A percentile compares a stretch with the other conserved stretches of the same genome.
Conservation (phyloP, 768 basidiomycete species). For the Kwoniella mangroviensis region DNA sequence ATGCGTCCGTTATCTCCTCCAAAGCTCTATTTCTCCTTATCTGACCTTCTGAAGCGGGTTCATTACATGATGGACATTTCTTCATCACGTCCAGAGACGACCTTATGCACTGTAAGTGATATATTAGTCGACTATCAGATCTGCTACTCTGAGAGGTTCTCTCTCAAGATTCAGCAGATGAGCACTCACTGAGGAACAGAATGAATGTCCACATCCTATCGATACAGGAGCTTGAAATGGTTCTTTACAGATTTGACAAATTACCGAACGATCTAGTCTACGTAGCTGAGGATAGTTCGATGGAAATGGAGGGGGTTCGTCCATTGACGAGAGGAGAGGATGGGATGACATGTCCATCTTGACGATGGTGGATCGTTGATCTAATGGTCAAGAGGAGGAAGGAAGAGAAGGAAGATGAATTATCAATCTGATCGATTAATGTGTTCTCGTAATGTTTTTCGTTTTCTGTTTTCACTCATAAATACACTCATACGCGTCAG, state of each 20-base stretch:
- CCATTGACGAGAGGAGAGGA: conserved; percentile 39
- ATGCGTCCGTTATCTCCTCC: conserved; percentile 72
- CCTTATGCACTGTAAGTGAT: conserved; percentile 69
- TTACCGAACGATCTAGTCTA: conserved; percentile 68
- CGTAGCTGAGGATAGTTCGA: conserved; percentile 64
- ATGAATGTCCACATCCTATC: conserved; percentile 77
- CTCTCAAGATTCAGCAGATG: too few relatives aligned
- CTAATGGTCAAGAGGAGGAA: conserved; percentile 3
- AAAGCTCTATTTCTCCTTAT: conserved; percentile 72
- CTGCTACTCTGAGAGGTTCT: neutral
- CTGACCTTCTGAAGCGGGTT: conserved; percentile 66
- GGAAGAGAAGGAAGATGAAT: conserved; percentile 6
- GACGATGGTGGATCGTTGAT: neutral
- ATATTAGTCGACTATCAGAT: conserved; percentile 36
- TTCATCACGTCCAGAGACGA: conserved; percentile 65
- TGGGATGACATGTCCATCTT: conserved; percentile 33
- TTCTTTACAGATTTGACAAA: conserved; percentile 78
- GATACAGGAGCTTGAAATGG: conserved; percentile 74
- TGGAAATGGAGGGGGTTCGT: conserved; percentile 75
- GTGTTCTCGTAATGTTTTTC: conserved; percentile 22
- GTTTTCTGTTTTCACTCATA: conserved; percentile 7
- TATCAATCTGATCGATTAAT: neutral
- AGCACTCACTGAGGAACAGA: conserved; percentile 62
- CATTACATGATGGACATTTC: conserved; percentile 75
- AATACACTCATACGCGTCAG: conserved; percentile 17